Evolutionary conservation across 78 protist species (phyloP).

Genomic region (Speleostelium caveatum): DNA sequence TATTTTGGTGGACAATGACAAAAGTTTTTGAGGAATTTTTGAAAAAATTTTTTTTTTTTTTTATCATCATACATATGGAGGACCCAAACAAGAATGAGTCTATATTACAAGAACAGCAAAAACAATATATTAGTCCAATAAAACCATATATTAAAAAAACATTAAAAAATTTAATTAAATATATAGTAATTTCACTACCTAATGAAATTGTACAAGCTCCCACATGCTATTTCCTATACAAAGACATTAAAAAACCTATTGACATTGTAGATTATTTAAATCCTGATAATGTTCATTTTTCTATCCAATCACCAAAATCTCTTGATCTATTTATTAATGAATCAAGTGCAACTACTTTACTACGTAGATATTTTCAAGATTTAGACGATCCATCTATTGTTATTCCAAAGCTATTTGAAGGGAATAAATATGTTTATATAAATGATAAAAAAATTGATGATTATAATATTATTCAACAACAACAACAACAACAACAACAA

Average conservation of each 20-base stretch:
- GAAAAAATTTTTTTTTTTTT: too few relatives aligned
- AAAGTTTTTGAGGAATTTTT: too few relatives aligned
- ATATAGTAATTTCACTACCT: neutral
- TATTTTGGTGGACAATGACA: too few relatives aligned
- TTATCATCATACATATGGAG: too few relatives aligned
- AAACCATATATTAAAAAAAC: too few relatives aligned
- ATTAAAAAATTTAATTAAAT: neutral
- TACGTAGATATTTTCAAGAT: neutral
- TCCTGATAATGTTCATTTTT: neutral
- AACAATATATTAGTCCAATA: too few relatives aligned
- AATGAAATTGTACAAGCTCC: too few relatives aligned
- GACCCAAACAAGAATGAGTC: too few relatives aligned
- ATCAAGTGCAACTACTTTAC: conserved; percentile 14
- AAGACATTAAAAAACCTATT: neutral
- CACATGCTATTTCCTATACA: neutral
- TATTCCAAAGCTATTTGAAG: conserved; percentile 16
- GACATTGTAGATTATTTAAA: neutral
- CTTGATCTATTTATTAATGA: neutral
- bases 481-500: neutral
- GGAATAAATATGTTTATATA: conserved; percentile 21
- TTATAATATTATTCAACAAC: conserved; percentile 4
- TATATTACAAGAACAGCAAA: too few relatives aligned
- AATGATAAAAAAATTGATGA: conserved; percentile 48
- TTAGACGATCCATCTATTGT: neutral
- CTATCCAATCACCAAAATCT: neutral